Base-by-base conservation (phyloP, 1,139 yeast genomes). In the Nakaseomyces uthaithaninus region DNA sequence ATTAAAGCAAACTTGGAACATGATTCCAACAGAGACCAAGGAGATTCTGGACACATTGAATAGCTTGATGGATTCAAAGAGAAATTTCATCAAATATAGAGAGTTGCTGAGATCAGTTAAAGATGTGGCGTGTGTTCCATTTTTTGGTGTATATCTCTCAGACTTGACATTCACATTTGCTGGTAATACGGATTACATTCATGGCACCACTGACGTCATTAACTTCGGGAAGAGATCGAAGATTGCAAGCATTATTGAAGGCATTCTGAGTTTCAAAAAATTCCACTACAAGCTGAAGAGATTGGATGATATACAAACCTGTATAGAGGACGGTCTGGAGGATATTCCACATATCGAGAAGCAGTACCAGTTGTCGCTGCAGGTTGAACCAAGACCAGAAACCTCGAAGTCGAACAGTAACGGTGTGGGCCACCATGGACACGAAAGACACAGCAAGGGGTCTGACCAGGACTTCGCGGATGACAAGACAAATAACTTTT, bases 111-210 rank as follows among this genome's bases (percentile, higher is more conserved):
- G 78, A 50, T 74, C 80, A 43, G 75, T 84, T 37, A 64, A 66
- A n/a, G 85, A 86, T 14, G 80, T 75, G 41, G 87, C 96, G 2
- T 84, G 94, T 56, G 78, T 89, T 36, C 97, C 97, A 22, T 89
- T 87, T 57, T 77, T 89, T 53, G 97, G 97, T 14, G 91, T 89
- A 20, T 85, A 77, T 57, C 64, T 89, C 43, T 82, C 94, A 38
- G 97, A 89, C 62, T 69, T 89, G 57, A 84, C 95, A 10, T 89
- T 89, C 59, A 78, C 86, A 9, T 84, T 75, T 36, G 94, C 85
- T 55, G 96, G 96, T 33, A 89, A 87, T 54, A 77, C 94, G 0
- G 95, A 86, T 55, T 71, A 66, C 49, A 65, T 86, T 43, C 74
- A 80, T 55, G 74, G 74, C 39, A 72, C 85, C 43, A 63, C 72